Percentiles rank a stretch among this genome's conserved stretches.
phyloP scores from a whole-genome alignment of 106 monocot genomes.

The Allium fistulosum region DNA sequence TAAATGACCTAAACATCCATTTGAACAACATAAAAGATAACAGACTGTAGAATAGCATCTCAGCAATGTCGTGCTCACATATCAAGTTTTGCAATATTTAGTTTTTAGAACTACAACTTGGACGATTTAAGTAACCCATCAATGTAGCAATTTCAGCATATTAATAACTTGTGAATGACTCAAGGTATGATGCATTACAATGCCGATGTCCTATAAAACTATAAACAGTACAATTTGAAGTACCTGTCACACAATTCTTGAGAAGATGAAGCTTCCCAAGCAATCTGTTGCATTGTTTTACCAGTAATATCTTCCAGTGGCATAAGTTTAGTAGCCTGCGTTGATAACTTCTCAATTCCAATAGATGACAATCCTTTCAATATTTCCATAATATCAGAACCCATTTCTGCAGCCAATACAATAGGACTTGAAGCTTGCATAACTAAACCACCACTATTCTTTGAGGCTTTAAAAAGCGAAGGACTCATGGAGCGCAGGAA shows the following conservation, averaged over 20 bases:
- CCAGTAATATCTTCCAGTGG: constrained; percentile 91
- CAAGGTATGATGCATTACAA: too few species aligned
- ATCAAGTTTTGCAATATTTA: too few species aligned
- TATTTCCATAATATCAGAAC: constrained; percentile 83
- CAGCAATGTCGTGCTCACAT: too few species aligned
- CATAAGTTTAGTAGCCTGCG: constrained; percentile 84
- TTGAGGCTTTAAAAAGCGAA: constrained; percentile 53
- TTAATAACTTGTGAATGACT: too few species aligned
- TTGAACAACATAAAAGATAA: too few species aligned
- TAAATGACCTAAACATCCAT: too few species aligned
- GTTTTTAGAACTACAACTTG: too few species aligned
- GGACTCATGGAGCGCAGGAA: constrained; percentile 90
- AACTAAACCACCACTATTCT: constrained; percentile 59
- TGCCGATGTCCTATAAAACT: neutral
- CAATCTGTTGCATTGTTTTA: constrained; percentile 78
- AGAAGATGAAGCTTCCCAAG: constrained; percentile 60
- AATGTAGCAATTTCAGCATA: too few species aligned
- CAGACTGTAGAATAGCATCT: too few species aligned
- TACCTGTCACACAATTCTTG: constrained; percentile 45
- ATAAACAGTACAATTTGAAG: neutral
- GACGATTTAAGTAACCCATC: too few species aligned
- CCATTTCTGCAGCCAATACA: constrained; percentile 93
- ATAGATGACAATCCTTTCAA: constrained; percentile 66
- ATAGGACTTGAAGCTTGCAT: constrained; percentile 92
- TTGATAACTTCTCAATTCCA: constrained; percentile 87